Evolutionary conservation across 345 rosid genomes (phyloP).

Genomic region (sweet orange (Citrus sinensis)): DVS_A1.0 CM039169.1:3484001-3484500

Average conservation of each 20-base stretch:
- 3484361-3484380: background rate
- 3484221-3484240: background rate
- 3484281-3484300: background rate
- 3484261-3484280: background rate
- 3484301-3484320: background rate
- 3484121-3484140: background rate
- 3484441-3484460: constrained; percentile 7
- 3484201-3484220: background rate
- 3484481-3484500: constrained; percentile 19
- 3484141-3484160: no score
- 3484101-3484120: background rate
- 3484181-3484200: background rate
- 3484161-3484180: background rate
- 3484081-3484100: no score
- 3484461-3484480: background rate
- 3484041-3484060: no score
- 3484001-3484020: no score
- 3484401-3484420: constrained; percentile 10
- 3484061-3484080: no score
- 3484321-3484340: background rate
- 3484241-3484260: constrained; percentile 10
- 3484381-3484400: constrained; percentile 4
- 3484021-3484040: no score
- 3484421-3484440: constrained; percentile 12
- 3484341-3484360: no score